Evolutionary conservation across 2,329 filamentous ascomycete genomes (phyloP).

Genomic region (Catunica adiposa): DNA sequence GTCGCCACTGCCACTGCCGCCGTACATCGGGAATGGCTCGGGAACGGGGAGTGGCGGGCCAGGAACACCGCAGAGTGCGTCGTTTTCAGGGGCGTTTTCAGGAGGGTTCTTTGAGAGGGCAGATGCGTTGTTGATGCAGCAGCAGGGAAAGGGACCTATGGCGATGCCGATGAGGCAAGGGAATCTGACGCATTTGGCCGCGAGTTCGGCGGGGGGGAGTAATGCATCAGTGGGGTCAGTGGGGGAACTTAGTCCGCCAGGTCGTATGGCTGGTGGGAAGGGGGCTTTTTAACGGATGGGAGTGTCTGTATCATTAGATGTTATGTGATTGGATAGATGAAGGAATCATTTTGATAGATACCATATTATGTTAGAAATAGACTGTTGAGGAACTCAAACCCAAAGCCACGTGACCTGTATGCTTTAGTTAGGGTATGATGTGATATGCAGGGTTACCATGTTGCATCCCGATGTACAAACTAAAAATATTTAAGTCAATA

Average conservation of each 20-base stretch:
- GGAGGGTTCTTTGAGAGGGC: constrained; percentile 45
- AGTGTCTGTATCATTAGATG: too few relatives aligned
- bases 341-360: neutral
- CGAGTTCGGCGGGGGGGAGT: constrained; percentile 13
- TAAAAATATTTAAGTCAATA: too few relatives aligned
- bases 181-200: constrained; percentile 17
- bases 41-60: constrained; percentile 30
- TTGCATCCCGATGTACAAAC: too few relatives aligned
- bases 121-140: constrained; percentile 37
- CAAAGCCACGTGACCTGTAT: too few relatives aligned
- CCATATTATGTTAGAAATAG: neutral
- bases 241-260: constrained; percentile 6
- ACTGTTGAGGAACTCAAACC: neutral
- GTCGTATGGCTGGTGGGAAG: neutral
- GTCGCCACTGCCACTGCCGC: neutral
- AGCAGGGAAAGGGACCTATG: constrained; percentile 32
- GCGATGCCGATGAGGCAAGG: constrained; percentile 33
- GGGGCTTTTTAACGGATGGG: neutral
- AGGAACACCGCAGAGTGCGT: constrained; percentile 45
- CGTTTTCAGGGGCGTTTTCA: constrained; percentile 37
- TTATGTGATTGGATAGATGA: neutral
- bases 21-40: constrained; percentile 1
- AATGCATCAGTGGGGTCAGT: constrained; percentile 12
- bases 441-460: too few relatives aligned
- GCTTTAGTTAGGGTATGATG: too few relatives aligned